Percentiles rank a stretch among this genome's conserved stretches.
phyloP scores from a whole-genome alignment of 1,284 basidiomycete genomes.

The Macrocybe sp. region DNA sequence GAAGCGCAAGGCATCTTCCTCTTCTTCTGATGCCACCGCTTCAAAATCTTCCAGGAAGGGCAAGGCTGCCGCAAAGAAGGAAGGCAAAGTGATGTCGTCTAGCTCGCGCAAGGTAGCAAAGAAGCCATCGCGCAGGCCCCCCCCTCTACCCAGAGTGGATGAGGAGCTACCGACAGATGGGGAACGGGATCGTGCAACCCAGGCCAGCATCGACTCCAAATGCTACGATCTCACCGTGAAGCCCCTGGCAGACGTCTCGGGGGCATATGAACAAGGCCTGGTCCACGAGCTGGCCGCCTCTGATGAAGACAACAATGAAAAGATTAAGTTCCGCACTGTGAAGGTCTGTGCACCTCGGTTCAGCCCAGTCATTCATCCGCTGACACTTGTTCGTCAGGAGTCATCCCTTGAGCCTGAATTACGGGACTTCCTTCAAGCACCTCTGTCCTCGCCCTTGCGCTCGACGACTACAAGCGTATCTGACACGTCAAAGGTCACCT shows the following conservation, averaged over 20 bases:
- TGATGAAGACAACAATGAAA: conserved; percentile 20
- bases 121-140: conserved; percentile 34
- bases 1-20: conserved; percentile 50
- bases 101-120: conserved; percentile 26
- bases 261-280: conserved; percentile 33
- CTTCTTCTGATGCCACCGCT: conserved; percentile 16
- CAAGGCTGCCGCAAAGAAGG: conserved; percentile 28
- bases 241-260: conserved; percentile 58
- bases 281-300: conserved; percentile 12
- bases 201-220: conserved; percentile 42
- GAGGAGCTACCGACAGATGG: conserved; percentile 26
- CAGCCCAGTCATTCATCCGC: conserved; percentile 14
- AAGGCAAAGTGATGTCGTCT: conserved; percentile 21
- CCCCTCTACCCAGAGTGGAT: conserved; percentile 34
- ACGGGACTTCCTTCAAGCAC: conserved; percentile 45
- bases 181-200: conserved; percentile 21
- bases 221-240: conserved; percentile 62
- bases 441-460: conserved; percentile 21
- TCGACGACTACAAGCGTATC: conserved; percentile 13
- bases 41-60: conserved; percentile 18
- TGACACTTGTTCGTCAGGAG: conserved; percentile 30
- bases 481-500: conserved; percentile 19
- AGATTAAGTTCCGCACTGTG: conserved; percentile 29
- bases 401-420: conserved; percentile 46
- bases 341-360: conserved; percentile 31